phyloP scores from a whole-genome alignment of 2,329 filamentous ascomycete species.

The Aspergillus pseudonomiae region DNA sequence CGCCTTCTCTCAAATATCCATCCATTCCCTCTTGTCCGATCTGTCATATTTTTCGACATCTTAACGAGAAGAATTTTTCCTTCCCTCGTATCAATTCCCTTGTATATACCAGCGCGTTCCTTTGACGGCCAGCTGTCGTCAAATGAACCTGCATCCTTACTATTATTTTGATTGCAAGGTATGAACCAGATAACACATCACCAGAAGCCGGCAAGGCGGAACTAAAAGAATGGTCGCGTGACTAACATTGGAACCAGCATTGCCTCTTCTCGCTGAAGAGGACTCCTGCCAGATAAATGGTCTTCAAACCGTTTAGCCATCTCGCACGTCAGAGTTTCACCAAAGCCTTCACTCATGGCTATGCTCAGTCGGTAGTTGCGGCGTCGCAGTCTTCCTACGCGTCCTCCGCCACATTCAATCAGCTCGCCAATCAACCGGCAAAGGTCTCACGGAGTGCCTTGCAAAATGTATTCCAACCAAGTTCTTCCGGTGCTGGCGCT shows the following conservation, averaged over 20 bases:
- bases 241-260: constrained; percentile 39
- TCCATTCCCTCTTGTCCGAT: constrained; percentile 15
- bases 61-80: constrained; percentile 4
- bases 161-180: constrained; percentile 65
- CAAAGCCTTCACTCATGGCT: constrained; percentile 96
- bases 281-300: constrained; percentile 81
- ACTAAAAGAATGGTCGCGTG: constrained; percentile 4
- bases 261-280: constrained; percentile 67
- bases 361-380: constrained; percentile 96
- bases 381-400: constrained; percentile 84
- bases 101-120: constrained; percentile 67
- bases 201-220: constrained; percentile 1
- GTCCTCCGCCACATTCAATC: constrained; percentile 62
- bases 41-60: constrained; percentile 7
- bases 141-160: constrained; percentile 94
- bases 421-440: constrained; percentile 54
- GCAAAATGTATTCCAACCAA: constrained; percentile 74
- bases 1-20: constrained; percentile 21
- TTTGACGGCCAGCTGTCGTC: constrained; percentile 86
- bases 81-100: constrained; percentile 7
- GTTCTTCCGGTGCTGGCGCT: constrained; percentile 54
- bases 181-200: constrained; percentile 39
- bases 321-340: constrained; percentile 97
- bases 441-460: constrained; percentile 62
- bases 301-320: constrained; percentile 69